Evolutionary conservation across 2,329 filamentous ascomycete genomes (phyloP), one percentile per base, ranked within the genome.

Genomic region (Xylaria sp.): DNA sequence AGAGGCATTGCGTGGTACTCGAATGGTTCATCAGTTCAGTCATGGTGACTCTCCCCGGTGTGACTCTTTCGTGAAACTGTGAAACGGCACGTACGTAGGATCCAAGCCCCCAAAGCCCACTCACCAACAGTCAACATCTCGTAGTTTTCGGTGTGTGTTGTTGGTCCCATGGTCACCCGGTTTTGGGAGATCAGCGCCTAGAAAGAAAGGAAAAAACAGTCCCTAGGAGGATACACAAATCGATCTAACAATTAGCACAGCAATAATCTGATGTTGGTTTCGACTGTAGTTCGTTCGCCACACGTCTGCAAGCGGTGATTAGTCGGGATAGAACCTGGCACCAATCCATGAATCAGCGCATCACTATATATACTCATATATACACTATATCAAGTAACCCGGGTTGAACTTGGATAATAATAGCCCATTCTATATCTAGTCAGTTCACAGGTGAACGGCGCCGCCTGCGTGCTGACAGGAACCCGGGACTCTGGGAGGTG

Each of bases 41-140:
- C 29, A 23, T 9, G 11, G 29, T 25, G 25, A 31, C 29, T 29
- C 29, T 15, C 38, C 29, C 19, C 38, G 51, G 27, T 35, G 17
- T 47, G 40, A 54, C 23, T 33, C 40, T 21, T 27, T 44, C 17
- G 54, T 58, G 54, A 44, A 51, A 58, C 54, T 7, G 7, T 13
- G 31, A 7, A 35, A 13, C 31, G 31, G 31, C 7, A 35, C 13
- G 7, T 13, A 13, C 7, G 29, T 49, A 49, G 46, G 38, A 46
- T 37, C 4, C 15, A 19, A 51, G 29, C n/a, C 44, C 54, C 44
- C 44, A 40, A 40, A 27, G 23, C 23, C 25, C 33, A 19, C 33
- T 33, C 35, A 17, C 27, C 40, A 47, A 35, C 37, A 19, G 40
- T 17, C 33, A 29, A 52, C 15, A 13, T 27, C 10, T 19, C 23